These are phyloP conservation scores for Tetrahymena borealis DNA, from an alignment of 73 alveolate species.

Conservation along the genomic window DNA sequence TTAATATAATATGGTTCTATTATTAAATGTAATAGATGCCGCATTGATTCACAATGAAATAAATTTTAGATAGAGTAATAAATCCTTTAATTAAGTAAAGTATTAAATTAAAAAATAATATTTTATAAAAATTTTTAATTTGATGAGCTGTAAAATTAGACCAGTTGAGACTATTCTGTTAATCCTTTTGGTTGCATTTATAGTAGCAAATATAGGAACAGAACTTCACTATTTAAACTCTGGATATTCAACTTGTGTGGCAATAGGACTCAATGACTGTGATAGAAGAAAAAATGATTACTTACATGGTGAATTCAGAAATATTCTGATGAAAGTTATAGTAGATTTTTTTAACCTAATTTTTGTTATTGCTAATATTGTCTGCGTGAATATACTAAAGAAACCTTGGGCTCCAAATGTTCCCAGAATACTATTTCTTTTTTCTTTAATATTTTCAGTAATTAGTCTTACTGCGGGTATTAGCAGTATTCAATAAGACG, in stretches of 20 bases:
- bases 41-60: too few species aligned
- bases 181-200: neutral
- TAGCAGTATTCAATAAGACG: neutral
- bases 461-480: neutral
- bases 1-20: too few species aligned
- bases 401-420: neutral
- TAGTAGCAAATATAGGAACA: neutral
- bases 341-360: neutral
- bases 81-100: too few species aligned
- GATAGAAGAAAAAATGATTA: neutral
- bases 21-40: too few species aligned
- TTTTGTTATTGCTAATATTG: neutral
- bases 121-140: too few species aligned
- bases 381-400: neutral
- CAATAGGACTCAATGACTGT: neutral
- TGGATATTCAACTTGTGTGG: neutral
- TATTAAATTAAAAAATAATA: too few species aligned
- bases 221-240: neutral
- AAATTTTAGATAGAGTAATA: too few species aligned
- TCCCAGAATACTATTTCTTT: too few species aligned
- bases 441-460: neutral
- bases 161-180: neutral
- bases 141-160: neutral
- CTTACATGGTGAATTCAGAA: neutral
- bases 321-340: neutral